Conservation (phyloP, 148 eudicot species). For the Camellia sinensis region DNA sequence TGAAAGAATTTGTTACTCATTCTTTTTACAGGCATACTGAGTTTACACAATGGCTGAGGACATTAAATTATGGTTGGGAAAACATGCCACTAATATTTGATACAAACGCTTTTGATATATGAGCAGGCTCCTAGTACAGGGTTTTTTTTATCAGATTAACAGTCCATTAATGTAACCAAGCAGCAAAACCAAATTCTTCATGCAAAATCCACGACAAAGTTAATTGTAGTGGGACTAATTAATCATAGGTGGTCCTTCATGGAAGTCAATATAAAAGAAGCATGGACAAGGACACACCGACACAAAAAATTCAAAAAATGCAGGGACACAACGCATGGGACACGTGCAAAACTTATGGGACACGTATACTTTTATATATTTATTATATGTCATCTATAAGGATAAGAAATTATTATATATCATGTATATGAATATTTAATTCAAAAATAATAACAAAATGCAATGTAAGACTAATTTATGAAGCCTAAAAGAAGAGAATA, state of each 20-base stretch:
- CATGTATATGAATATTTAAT: too few relatives aligned
- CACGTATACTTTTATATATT: too few relatives aligned
- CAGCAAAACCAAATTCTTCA: background rate
- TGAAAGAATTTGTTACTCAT: background rate
- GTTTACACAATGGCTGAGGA: background rate
- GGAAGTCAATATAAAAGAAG: too few relatives aligned
- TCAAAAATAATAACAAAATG: too few relatives aligned
- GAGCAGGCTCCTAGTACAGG: background rate
- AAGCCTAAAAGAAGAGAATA: too few relatives aligned
- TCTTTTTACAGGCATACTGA: background rate
- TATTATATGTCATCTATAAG: too few relatives aligned
- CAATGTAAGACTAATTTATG: too few relatives aligned
- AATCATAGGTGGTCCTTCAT: background rate
- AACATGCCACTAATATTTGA: background rate
- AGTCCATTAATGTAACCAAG: background rate
- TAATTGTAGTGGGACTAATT: background rate
- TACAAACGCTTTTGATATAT: background rate
- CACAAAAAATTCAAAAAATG: too few relatives aligned
- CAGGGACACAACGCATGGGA: too few relatives aligned
- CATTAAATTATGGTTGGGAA: background rate
- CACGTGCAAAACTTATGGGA: too few relatives aligned
- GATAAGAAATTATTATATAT: too few relatives aligned
- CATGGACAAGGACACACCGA: too few relatives aligned
- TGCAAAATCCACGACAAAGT: background rate
- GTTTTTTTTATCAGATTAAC: background rate